Percentiles rank a stretch among this genome's conserved stretches.
phyloP scores from a whole-genome alignment of 2,329 filamentous ascomycete species.

The Ceratocystis eucalypticola region DNA sequence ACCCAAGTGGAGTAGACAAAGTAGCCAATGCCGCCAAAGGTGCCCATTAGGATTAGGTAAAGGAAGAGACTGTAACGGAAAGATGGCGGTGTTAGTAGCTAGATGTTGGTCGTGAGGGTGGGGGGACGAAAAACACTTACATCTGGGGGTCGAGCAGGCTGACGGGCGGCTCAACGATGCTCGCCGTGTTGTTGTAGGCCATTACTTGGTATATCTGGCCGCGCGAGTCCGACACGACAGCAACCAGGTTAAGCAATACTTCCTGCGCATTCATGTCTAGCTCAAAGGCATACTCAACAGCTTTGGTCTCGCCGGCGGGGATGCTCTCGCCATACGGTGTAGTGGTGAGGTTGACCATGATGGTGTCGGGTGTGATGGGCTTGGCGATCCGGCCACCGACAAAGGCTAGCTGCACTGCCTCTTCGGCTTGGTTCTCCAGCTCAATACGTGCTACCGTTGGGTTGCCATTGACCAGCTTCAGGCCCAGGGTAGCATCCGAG shows the following conservation, averaged over 20 bases:
- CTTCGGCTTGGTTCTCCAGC: constrained; percentile 70
- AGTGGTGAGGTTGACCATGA: constrained; percentile 75
- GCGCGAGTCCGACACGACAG: constrained; percentile 55
- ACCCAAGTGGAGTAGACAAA: constrained; percentile 99
- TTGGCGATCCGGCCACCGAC: constrained; percentile 61
- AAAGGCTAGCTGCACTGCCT: constrained; percentile 60
- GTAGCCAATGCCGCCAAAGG: constrained; percentile 70
- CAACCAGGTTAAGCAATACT: constrained; percentile 60
- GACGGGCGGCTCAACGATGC: constrained; percentile 77
- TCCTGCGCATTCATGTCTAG: constrained; percentile 91
- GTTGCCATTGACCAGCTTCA: constrained; percentile 89
- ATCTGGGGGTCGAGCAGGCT: constrained; percentile 93
- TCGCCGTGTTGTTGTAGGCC: constrained; percentile 70
- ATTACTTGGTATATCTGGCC: constrained; percentile 61
- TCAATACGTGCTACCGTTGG: constrained; percentile 71
- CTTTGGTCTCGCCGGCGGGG: constrained; percentile 60
- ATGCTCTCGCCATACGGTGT: constrained; percentile 61
- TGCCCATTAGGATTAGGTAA: constrained; percentile 74
- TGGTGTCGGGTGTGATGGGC: constrained; percentile 34
- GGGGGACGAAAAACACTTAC: constrained; percentile 41
- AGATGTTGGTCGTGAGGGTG: constrained; percentile 26
- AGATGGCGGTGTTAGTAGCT: background rate
- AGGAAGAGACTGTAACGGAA: constrained; percentile 66
- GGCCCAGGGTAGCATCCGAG: constrained; percentile 67
- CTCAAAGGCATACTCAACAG: constrained; percentile 68